These are phyloP conservation scores for Harringtonia aguacate DNA, from an alignment of 2,329 filamentous ascomycete species.

Conservation along the genomic window DNA sequence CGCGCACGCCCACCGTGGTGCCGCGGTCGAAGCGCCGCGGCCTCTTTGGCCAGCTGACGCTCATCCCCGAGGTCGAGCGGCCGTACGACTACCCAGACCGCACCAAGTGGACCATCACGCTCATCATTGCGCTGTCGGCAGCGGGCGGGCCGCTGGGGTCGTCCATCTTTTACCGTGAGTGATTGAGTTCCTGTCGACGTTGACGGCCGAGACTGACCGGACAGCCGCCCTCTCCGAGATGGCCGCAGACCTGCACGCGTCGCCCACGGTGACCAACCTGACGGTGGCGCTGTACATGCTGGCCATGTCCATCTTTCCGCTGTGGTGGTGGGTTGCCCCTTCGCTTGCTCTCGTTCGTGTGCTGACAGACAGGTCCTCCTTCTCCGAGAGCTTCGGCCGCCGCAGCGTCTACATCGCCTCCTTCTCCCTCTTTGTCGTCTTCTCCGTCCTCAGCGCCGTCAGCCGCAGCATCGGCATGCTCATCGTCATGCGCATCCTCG, in stretches of 20 bases:
- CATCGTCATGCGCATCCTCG: slow-evolving; percentile 60
- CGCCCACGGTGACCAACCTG: slow-evolving; percentile 59
- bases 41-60: slow-evolving; percentile 55
- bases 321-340: slow-evolving; percentile 53
- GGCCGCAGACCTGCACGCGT: slow-evolving; percentile 47
- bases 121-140: slow-evolving; percentile 65
- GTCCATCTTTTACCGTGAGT: slow-evolving; percentile 70
- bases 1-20: slow-evolving; percentile 27
- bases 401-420: slow-evolving; percentile 70
- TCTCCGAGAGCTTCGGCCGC: slow-evolving; percentile 63
- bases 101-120: slow-evolving; percentile 79
- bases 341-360: too few species aligned
- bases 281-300: slow-evolving; percentile 75
- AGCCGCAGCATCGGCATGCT: slow-evolving; percentile 65
- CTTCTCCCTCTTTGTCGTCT: slow-evolving; percentile 62
- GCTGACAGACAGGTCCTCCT: slow-evolving; percentile 41
- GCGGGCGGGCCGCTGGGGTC: slow-evolving; percentile 75
- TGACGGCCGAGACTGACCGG: background rate
- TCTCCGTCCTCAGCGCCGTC: slow-evolving; percentile 58
- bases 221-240: slow-evolving; percentile 59
- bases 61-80: slow-evolving; percentile 64
- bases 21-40: slow-evolving; percentile 50
- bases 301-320: slow-evolving; percentile 69
- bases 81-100: slow-evolving; percentile 61
- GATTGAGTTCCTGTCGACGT: background rate